Percentiles rank a stretch among this genome's conserved stretches.
Conservation (phyloP, 1,139 yeast species). For the Pichia sp. region DNA sequence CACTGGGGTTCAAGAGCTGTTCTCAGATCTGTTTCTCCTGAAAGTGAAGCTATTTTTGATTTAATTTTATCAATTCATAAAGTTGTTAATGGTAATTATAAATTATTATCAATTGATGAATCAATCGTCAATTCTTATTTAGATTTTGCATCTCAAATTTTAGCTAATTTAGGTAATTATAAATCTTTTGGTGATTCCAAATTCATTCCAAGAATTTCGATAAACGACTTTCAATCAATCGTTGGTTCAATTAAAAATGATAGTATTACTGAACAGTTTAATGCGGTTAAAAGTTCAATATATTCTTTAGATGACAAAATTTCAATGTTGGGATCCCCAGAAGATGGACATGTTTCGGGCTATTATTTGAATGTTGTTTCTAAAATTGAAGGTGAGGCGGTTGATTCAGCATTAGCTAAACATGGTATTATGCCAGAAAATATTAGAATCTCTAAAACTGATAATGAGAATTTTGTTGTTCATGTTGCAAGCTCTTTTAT, state of each 20-base stretch:
- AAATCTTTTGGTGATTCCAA: constrained; percentile 87
- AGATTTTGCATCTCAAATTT: constrained; percentile 75
- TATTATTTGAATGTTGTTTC: constrained; percentile 57
- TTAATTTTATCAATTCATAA: constrained; percentile 54
- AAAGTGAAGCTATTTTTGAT: constrained; percentile 69
- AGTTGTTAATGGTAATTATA: constrained; percentile 48
- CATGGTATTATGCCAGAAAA: constrained; percentile 75
- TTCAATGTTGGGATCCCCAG: constrained; percentile 70
- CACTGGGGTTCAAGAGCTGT: constrained; percentile 79
- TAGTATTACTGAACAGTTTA: constrained; percentile 36
- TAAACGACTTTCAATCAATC: constrained; percentile 43
- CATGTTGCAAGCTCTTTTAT: constrained; percentile 55
- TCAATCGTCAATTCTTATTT: constrained; percentile 44
- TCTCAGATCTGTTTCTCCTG: constrained; percentile 77
- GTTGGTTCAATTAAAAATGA: constrained; percentile 38
- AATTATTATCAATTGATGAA: constrained; percentile 29
- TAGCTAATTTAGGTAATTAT: constrained; percentile 78
- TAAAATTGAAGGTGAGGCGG: constrained; percentile 55
- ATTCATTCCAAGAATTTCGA: constrained; percentile 60
- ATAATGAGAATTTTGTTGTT: constrained; percentile 42
- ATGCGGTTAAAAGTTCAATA: constrained; percentile 40
- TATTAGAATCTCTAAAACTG: constrained; percentile 57
- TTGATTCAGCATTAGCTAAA: constrained; percentile 57
- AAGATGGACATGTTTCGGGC: constrained; percentile 64
- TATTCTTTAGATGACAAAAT: constrained; percentile 44